Conservation (phyloP, 805 yeast species). For the Wickerhamiella australiensis region DNA sequence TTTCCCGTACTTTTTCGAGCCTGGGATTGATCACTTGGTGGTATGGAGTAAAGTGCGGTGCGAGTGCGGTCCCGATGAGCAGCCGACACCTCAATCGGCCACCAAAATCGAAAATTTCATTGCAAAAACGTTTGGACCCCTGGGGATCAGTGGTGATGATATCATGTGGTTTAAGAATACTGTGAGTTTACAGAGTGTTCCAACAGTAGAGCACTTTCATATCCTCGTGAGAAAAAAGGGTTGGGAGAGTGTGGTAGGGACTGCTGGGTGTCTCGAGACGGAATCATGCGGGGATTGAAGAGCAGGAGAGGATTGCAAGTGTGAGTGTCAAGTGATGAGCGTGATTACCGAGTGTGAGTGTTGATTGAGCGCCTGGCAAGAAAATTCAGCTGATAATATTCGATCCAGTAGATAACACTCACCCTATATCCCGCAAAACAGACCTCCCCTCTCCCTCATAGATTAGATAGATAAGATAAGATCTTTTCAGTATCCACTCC, state of each 20-base stretch:
- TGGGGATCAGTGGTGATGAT: conserved; percentile 31
- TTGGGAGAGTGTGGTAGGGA: conserved; percentile 6
- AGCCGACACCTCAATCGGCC: conserved; percentile 28
- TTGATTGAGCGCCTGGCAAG: too few relatives aligned
- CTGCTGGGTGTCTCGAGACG: not conserved
- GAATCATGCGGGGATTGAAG: too few relatives aligned
- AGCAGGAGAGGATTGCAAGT: too few relatives aligned
- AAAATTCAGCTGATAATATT: too few relatives aligned
- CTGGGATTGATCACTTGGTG: conserved; percentile 39
- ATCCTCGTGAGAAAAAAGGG: conserved; percentile 31
- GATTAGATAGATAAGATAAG: too few relatives aligned
- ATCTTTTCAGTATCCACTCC: not conserved
- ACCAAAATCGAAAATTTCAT: conserved; percentile 33
- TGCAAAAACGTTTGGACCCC: conserved; percentile 31
- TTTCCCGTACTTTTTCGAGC: conserved; percentile 44
- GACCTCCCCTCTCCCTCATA: too few relatives aligned
- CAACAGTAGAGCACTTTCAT: conserved; percentile 46
- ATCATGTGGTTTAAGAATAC: conserved; percentile 49
- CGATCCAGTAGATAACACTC: too few relatives aligned
- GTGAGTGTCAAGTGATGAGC: too few relatives aligned
- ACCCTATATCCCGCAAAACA: too few relatives aligned
- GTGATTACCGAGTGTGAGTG: too few relatives aligned
- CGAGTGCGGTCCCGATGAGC: conserved; percentile 34
- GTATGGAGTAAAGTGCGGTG: conserved; percentile 43
- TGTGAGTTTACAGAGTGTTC: conserved; percentile 43